Evolutionary conservation across 768 basidiomycete genomes (phyloP), one percentile per base, ranked within the genome.

Genomic region (Mycena haematopus): DNA sequence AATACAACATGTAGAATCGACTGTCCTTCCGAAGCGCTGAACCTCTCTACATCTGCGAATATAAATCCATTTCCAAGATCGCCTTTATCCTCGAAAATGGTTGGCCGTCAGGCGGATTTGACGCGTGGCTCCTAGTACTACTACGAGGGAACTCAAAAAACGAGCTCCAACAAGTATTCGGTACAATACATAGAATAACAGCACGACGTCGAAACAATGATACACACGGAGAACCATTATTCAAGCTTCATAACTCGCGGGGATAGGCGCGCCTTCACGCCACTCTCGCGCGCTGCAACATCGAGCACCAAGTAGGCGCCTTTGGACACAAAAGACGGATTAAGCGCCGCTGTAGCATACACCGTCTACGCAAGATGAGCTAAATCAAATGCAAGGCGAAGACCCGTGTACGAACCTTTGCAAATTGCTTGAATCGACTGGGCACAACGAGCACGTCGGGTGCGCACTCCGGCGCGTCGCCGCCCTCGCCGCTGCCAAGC

Each of bases 361-460:
- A 97, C 87, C 53, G 84, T 79, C 96, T 97, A 31, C 10, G 33
- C 46, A 21, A 29, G 6, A 25, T 44, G 21, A 42, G 25, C 13
- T 31, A 31, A 31, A 15, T 36, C 17, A 14, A 51, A 13, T 38
- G 35, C 27, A 15, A 42, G 44, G 29, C 52, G 11, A 25, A 50
- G 15, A n/a, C 27, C 29, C 19, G 19, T 21, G 29, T 35, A 66
- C 67, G 67, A 24, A 93, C 95, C 84, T 95, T 96, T 19, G 86
- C 82, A 72, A 99, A 99, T 21, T 95, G 90, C 75, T 93, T 95
- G 55, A 99, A 79, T 52, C 88, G 83, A 73, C 95, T 96, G 0
- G 97, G 95, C 1, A 96, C 71, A 49, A 99, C 85, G 45, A 99
- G 78, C 5, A 99, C 84, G 71, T 96, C 92, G 1, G 95, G 96